Evolutionary conservation across 768 basidiomycete species (phyloP), one percentile per base, ranked within the genome.

Genomic region (Sistotremastrum niveocremeum): DNA sequence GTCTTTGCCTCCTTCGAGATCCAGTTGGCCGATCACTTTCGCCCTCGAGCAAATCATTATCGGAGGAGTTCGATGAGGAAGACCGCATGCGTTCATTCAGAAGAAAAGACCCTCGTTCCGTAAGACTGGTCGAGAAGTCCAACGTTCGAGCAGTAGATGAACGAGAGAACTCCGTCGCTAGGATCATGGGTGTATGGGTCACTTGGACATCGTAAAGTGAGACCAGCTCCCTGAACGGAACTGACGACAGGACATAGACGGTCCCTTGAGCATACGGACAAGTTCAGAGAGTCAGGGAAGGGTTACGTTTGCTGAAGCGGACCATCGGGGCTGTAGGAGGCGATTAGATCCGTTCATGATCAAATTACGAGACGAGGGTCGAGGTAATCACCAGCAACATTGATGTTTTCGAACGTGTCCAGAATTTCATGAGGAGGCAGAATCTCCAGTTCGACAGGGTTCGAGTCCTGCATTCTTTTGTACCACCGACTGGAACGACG

Each of bases 121-220:
- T 37, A 1, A 35, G 37, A 11, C 52, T 56, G 1, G 68, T 70
- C 5, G 61, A 54, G 48, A 72, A 72, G 47, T 72, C 70, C 6
- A 60, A 51, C 11, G 61, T 57, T 29, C 70, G 49, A 0, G 67
- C 69, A 4, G 54, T 58, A 39, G 63, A 57, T 3, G 67, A 68
- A 29, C 70, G 59, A 2, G 63, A 63, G 54, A 69, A 71, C 52
- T 71, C 66, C 31, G 60, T 53, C 2, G 68, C 67, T 2, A 68
- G 60, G 10, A 67, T 69, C 69, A 71, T 69, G 1, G 70, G 70
- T n/a, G 69, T 68, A 47, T 63, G 57, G 2, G 68, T 69, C 46
- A 71, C 64, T 44, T 68, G 69, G 4, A 59, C 60, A 31, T 68
- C 60, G 54, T 70, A 70, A 38, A 60, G 55, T 0, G 68, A 63